Evolutionary conservation across 2,329 filamentous ascomycete genomes (phyloP), one percentile per base, ranked within the genome.

Genomic region (Cladophialophora bantiana): DNA sequence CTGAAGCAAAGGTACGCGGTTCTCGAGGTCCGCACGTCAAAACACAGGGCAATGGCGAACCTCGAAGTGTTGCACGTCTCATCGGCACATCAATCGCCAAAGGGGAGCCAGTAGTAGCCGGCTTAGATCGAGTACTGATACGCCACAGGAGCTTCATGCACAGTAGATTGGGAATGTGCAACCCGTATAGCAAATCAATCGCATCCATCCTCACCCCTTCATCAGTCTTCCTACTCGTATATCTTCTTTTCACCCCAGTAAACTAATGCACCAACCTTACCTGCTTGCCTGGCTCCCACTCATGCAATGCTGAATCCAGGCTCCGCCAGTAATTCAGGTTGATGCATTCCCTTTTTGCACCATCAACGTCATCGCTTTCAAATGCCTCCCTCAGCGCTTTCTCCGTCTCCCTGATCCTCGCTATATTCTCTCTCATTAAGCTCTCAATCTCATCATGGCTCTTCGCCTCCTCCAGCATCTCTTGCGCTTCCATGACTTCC

Each of bases 301-400:
- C 87, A 76, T 90, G 83, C 74, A 97, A 81, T 55, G 89, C 91
- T 78, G 96, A 90, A 69, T 88, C 85, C 68, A 98, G 89, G 79
- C 94, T 97, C 64, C 90, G 85, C 94, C 94, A 97, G 82, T 97
- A 98, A 77, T 93, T 84, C 81, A 97, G 79, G 77, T 86, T 84
- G 1, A 97, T 88, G 54, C 89, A 89, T 84, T 96, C 92, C 68
- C 76, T 79, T 79, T 86, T 88, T 15, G 93, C 94, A 7, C 69
- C 79, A 48, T 88, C 84, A 45, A 91, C 76, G 75, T 94, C 87
- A 57, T 90, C 90, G 7, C 77, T 73, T 68, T 81, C 83, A 75
- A 98, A 94, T 0, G 88, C 87, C 62, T 77, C 74, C 55, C 86
- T 90, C 31, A 98, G 74, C 1, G 79, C 77, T 58, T 78, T 79